A percentile compares a stretch with the other conserved stretches of the same genome.
Evolutionary conservation across 2,329 filamentous ascomycete species (phyloP).

Genomic region (Furcasterigmium sp.): DNA sequence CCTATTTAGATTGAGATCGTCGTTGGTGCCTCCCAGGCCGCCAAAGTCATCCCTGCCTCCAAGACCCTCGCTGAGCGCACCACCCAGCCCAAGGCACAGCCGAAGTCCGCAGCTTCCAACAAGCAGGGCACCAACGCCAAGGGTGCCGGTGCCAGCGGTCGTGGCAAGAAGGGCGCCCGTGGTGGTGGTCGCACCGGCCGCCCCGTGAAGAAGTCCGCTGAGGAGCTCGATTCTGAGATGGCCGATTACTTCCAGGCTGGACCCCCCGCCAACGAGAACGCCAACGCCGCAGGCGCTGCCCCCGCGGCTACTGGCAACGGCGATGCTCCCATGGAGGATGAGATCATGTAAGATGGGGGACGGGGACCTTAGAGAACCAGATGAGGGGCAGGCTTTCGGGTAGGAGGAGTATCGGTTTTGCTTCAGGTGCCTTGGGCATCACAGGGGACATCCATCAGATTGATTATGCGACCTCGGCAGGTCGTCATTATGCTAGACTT

Average conservation of each 20-base stretch:
- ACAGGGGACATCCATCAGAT: background rate
- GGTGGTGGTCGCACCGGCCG: slow-evolving; percentile 49
- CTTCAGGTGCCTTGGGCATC: background rate
- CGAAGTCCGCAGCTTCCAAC: slow-evolving; percentile 72
- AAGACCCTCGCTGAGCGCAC: slow-evolving; percentile 81
- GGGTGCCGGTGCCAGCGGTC: slow-evolving; percentile 36
- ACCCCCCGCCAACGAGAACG: slow-evolving; percentile 35
- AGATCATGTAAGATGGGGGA: slow-evolving; percentile 53
- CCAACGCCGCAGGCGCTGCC: slow-evolving; percentile 39
- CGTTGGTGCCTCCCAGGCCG: slow-evolving; percentile 68
- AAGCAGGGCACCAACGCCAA: slow-evolving; percentile 53
- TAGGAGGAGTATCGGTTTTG: background rate
- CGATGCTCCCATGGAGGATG: slow-evolving; percentile 63
- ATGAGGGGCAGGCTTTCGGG: too few relatives aligned
- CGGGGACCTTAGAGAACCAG: too few relatives aligned
- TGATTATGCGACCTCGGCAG: background rate
- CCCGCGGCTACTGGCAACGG: slow-evolving; percentile 38
- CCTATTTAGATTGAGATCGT: slow-evolving; percentile 84
- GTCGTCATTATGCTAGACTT: background rate
- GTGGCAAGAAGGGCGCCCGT: slow-evolving; percentile 48
- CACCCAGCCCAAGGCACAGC: slow-evolving; percentile 65
- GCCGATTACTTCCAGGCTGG: slow-evolving; percentile 76
- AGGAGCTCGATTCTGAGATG: slow-evolving; percentile 98
- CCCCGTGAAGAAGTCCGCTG: slow-evolving; percentile 79
- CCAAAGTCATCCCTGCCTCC: slow-evolving; percentile 60